A percentile compares a stretch with the other conserved stretches of the same genome.
These are phyloP conservation scores for Termitomyces eurrhizus DNA, from an alignment of 768 basidiomycete genomes.

Conservation along the genomic window DNA sequence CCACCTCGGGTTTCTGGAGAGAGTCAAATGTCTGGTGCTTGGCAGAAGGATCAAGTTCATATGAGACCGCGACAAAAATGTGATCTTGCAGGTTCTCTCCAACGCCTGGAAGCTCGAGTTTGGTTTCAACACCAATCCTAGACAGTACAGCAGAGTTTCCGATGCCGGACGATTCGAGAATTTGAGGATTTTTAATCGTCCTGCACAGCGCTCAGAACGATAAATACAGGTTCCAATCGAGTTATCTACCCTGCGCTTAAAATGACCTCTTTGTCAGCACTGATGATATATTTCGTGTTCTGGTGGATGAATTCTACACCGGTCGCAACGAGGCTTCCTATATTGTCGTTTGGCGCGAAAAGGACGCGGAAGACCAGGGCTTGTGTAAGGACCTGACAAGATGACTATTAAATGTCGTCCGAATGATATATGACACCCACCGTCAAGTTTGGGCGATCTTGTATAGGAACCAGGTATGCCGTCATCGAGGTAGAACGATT, in stretches of 20 bases:
- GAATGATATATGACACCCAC: constrained; percentile 9
- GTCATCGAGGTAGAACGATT: constrained; percentile 26
- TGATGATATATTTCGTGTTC: constrained; percentile 26
- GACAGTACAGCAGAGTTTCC: constrained; percentile 8
- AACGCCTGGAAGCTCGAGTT: constrained; percentile 15
- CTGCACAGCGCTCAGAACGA: constrained; percentile 1
- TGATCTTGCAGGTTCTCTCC: constrained; percentile 20
- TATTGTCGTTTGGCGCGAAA: constrained; percentile 13
- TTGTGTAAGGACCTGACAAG: constrained; percentile 14
- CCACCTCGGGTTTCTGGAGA: constrained; percentile 6
- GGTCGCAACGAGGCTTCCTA: constrained; percentile 30
- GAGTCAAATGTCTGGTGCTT: constrained; percentile 9
- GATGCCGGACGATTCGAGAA: constrained; percentile 19
- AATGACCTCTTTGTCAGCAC: constrained; percentile 48
- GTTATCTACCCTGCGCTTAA: constrained; percentile 35
- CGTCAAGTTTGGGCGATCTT: constrained; percentile 9
- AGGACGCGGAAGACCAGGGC: constrained; percentile 24
- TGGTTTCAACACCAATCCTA: constrained; percentile 11
- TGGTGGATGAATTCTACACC: constrained; percentile 42
- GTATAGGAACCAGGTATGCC: constrained; percentile 18
- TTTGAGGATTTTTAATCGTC: constrained; percentile 15
- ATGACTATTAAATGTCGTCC: neutral
- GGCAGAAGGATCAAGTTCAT: constrained; percentile 8
- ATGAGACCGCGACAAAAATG: constrained; percentile 1
- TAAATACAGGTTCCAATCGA: neutral